phyloP scores from a whole-genome alignment of 352 stramenopile species.

The Globisporangium abappressorium region DNA sequence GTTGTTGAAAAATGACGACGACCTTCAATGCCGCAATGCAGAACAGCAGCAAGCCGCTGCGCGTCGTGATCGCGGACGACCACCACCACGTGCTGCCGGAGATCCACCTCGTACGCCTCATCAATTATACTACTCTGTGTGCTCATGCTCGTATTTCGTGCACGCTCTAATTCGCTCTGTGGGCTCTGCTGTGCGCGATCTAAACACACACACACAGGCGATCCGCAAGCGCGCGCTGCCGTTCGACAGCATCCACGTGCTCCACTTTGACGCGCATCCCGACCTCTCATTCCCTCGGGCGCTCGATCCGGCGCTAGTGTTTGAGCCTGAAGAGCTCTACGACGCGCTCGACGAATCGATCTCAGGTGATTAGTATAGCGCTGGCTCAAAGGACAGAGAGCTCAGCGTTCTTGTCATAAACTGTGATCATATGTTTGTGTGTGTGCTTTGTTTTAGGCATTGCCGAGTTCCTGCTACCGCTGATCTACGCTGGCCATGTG shows the following conservation, averaged over 20 bases:
- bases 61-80: slow-evolving; percentile 69
- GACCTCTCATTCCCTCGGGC: slow-evolving; percentile 73
- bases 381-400: not conserved
- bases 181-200: not conserved
- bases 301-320: slow-evolving; percentile 46
- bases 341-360: slow-evolving; percentile 60
- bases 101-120: slow-evolving; percentile 49
- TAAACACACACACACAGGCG: slow-evolving; percentile 30
- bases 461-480: slow-evolving; percentile 80
- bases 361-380: slow-evolving; percentile 21
- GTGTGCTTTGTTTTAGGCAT: slow-evolving; percentile 42
- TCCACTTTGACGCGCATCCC: slow-evolving; percentile 86
- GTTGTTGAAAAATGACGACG: not conserved
- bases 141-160: not conserved
- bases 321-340: slow-evolving; percentile 69
- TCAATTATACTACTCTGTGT: not conserved
- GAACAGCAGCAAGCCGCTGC: slow-evolving; percentile 13
- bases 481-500: slow-evolving; percentile 80
- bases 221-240: slow-evolving; percentile 69
- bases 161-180: not conserved
- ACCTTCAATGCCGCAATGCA: not conserved
- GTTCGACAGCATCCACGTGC: slow-evolving; percentile 57
- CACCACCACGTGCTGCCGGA: slow-evolving; percentile 75
- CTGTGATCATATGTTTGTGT: not conserved
- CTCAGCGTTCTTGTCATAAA: not conserved